Evolutionary conservation across 805 yeast species (phyloP), one percentile per base, ranked within the genome.

Genomic region (Pichia heedii): DNA sequence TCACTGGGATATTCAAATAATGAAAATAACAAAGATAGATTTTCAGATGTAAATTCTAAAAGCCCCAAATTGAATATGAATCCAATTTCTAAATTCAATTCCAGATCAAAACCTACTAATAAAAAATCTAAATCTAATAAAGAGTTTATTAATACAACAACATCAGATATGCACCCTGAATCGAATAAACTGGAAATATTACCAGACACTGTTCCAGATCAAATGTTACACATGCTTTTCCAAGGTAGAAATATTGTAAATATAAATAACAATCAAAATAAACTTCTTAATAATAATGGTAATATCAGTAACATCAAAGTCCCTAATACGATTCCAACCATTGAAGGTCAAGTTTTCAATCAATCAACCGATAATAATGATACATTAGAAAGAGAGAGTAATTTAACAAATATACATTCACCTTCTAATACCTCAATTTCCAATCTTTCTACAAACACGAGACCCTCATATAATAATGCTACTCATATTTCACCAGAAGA

Each of bases 151-250:
- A n/a, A n/a, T n/a, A n/a, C n/a, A n/a, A n/a, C n/a, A n/a, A n/a
- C n/a, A n/a, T n/a, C n/a, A n/a, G n/a, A n/a, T n/a, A n/a, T n/a
- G n/a, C n/a, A n/a, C n/a, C n/a, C 18, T 18, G 27, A 16, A 22
- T 21, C 36, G 2, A 11, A 35, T 1, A 35, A 42, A 44, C 18
- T 20, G 6, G 32, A 36, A n/a, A 32, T 27, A 24, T n/a, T 29
- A 29, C 32, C 26, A 21, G 62, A 60, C 16, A 33, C 50, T 5
- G 61, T 60, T 15, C 71, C 68, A 32, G 70, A 68, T 45, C 73
- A 74, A 40, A 67, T 76, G 62, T 58, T 76, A 45, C 76, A 73
- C 49, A 56, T 75, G 44, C 66, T 76, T 37, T 76, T 76, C 48
- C 81, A 76, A 54, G 67, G 74, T 43, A 63, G 71, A 48, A 54